Percentiles rank a stretch among this genome's conserved stretches.
Conservation (phyloP, 2,329 filamentous ascomycete genomes). For the Aspergillus tubingensis region DNA sequence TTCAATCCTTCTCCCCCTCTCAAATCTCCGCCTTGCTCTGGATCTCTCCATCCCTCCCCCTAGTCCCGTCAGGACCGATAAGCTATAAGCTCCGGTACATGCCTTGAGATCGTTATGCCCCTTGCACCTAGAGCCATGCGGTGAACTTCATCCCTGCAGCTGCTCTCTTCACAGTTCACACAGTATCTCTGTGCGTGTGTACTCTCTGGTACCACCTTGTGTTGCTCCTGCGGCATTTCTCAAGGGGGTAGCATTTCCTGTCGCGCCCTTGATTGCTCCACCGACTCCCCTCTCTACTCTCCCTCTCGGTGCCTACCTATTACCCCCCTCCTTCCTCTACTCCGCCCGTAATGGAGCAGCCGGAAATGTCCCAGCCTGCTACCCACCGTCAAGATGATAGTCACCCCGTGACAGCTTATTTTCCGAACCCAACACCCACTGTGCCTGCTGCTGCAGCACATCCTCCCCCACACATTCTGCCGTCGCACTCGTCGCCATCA, state of each 20-base stretch:
- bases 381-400: slow-evolving; percentile 35
- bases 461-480: slow-evolving; percentile 13
- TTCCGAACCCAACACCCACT: slow-evolving; percentile 20
- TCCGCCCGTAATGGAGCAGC: slow-evolving; percentile 32
- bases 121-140: slow-evolving; percentile 27
- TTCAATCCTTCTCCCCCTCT: neutral
- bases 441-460: slow-evolving; percentile 22
- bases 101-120: slow-evolving; percentile 13
- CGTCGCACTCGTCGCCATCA: slow-evolving; percentile 10
- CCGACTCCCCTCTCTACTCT: slow-evolving; percentile 10
- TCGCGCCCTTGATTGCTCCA: slow-evolving; percentile 24
- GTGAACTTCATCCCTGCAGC: slow-evolving; percentile 22
- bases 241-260: slow-evolving; percentile 16
- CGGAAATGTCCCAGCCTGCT: slow-evolving; percentile 41
- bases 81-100: neutral
- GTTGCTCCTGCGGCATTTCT: slow-evolving; percentile 20
- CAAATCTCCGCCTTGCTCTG: slow-evolving; percentile 1
- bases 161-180: slow-evolving; percentile 19
- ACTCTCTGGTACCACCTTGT: slow-evolving; percentile 26
- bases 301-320: slow-evolving; percentile 3
- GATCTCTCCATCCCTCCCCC: neutral
- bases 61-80: neutral
- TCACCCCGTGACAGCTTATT: slow-evolving; percentile 26
- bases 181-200: slow-evolving; percentile 11
- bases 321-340: slow-evolving; percentile 12